phyloP scores from a whole-genome alignment of 495 filamentous ascomycete species.

The Lasiosphaeria miniovina region DNA sequence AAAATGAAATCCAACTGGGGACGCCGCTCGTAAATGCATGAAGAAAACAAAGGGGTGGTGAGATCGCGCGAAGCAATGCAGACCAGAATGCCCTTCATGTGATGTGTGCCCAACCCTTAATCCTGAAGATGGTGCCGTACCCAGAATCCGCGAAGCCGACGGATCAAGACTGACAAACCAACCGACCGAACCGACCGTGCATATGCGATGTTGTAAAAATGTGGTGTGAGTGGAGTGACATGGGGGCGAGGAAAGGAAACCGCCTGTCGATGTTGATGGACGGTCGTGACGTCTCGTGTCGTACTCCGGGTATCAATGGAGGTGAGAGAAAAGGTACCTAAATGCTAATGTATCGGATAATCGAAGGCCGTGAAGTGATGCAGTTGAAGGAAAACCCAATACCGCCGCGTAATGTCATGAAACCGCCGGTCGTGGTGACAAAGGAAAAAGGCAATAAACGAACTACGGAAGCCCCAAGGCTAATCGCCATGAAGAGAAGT shows the following conservation, averaged over 20 bases:
- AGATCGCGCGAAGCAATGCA: neutral
- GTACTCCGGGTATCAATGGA: slow-evolving; percentile 41
- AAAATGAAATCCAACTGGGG: neutral
- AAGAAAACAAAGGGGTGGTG: neutral
- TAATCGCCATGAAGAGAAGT: neutral
- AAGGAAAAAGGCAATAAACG: slow-evolving; percentile 19
- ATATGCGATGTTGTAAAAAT: slow-evolving; percentile 1
- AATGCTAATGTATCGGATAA: slow-evolving; percentile 13
- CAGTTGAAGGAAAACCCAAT: slow-evolving; percentile 4
- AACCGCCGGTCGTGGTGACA: neutral
- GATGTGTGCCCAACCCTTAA: too few relatives aligned
- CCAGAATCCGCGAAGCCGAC: neutral
- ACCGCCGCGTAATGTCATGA: neutral
- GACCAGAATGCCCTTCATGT: neutral
- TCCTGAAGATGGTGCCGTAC: neutral
- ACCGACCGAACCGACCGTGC: slow-evolving; percentile 9
- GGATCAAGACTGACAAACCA: neutral
- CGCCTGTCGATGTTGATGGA: neutral
- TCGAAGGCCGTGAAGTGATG: slow-evolving; percentile 30
- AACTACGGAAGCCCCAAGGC: neutral
- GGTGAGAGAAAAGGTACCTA: slow-evolving; percentile 11
- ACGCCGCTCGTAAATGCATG: neutral
- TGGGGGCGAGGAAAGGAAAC: slow-evolving; percentile 13
- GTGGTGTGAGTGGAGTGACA: slow-evolving; percentile 38
- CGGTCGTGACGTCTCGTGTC: slow-evolving; percentile 8